phyloP scores from a whole-genome alignment of 2,329 filamentous ascomycete genomes.

The Pseudogymnoascus sp. region DNA sequence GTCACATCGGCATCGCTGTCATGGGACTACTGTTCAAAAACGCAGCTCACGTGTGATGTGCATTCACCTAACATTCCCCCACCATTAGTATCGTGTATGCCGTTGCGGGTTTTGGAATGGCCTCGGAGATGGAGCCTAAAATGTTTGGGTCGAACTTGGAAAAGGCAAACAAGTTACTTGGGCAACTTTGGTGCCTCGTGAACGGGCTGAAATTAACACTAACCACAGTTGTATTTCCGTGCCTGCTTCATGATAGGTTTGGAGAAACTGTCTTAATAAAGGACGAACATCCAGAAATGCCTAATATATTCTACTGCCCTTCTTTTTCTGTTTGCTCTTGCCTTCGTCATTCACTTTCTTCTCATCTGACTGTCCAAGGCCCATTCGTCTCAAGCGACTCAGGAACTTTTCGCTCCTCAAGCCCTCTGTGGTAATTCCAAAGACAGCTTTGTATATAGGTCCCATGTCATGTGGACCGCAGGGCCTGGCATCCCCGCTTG shows the following conservation, averaged over 20 bases:
- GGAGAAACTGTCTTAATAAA: not conserved
- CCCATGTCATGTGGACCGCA: conserved; percentile 27
- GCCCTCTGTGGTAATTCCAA: conserved; percentile 18
- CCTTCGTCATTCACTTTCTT: not conserved
- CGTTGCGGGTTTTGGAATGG: not conserved
- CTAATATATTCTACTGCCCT: conserved; percentile 9
- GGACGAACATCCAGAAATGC: not conserved
- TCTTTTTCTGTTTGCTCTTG: conserved; percentile 14
- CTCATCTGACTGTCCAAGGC: conserved; percentile 14
- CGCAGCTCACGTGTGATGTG: not conserved
- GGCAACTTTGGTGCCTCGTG: not conserved
- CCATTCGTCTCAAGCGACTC: conserved; percentile 17
- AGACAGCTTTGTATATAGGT: conserved; percentile 18
- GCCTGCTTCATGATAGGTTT: not conserved
- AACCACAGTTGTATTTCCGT: too few species aligned
- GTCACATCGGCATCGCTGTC: not conserved
- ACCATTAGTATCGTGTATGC: not conserved
- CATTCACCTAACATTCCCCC: not conserved
- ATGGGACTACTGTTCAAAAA: not conserved
- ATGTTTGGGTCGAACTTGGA: not conserved
- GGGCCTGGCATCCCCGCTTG: conserved; percentile 25
- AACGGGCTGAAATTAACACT: not conserved
- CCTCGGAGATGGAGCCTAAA: not conserved
- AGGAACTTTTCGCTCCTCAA: conserved; percentile 19
- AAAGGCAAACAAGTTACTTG: not conserved